A percentile compares a stretch with the other conserved stretches of the same genome.
Evolutionary conservation across 2,329 filamentous ascomycete genomes (phyloP).

Genomic region (Curvularia sp.): DNA sequence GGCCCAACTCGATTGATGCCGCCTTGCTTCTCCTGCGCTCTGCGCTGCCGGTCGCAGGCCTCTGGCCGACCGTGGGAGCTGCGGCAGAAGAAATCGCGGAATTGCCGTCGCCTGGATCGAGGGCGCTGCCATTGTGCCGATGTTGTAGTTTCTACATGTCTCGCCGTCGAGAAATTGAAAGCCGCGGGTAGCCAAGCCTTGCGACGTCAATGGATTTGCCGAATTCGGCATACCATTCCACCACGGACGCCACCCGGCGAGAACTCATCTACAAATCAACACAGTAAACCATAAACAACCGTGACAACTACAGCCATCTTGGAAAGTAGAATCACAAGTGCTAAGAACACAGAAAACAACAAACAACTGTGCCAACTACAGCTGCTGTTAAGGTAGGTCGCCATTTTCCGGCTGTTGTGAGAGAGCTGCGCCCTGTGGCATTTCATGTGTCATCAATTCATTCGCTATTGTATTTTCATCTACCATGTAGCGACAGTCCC

Average conservation of each 20-base stretch:
- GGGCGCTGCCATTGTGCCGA: constrained; percentile 38
- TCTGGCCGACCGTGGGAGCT: constrained; percentile 45
- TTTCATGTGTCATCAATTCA: neutral
- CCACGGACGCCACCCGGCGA: neutral
- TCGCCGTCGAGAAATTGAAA: constrained; percentile 17
- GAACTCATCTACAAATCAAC: no score
- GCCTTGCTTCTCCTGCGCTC: constrained; percentile 25
- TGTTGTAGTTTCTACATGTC: constrained; percentile 18
- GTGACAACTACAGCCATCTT: no score
- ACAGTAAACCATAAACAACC: no score
- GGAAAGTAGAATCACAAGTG: no score
- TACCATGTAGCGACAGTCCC: neutral
- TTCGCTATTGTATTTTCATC: constrained; percentile 9
- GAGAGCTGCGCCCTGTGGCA: neutral
- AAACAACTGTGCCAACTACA: no score
- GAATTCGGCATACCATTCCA: constrained; percentile 30
- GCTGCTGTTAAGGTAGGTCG: no score
- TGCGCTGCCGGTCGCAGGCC: constrained; percentile 30
- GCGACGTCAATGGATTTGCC: constrained; percentile 26
- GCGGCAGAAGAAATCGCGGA: constrained; percentile 50
- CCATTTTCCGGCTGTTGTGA: no score
- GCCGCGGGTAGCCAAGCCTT: constrained; percentile 24
- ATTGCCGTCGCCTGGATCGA: constrained; percentile 38
- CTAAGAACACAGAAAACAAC: no score
- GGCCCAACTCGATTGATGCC: constrained; percentile 19